A percentile compares a stretch with the other conserved stretches of the same genome.
Conservation (phyloP, 192 early-diverging fungal genomes). For the Spizellomyces sp. region DNA sequence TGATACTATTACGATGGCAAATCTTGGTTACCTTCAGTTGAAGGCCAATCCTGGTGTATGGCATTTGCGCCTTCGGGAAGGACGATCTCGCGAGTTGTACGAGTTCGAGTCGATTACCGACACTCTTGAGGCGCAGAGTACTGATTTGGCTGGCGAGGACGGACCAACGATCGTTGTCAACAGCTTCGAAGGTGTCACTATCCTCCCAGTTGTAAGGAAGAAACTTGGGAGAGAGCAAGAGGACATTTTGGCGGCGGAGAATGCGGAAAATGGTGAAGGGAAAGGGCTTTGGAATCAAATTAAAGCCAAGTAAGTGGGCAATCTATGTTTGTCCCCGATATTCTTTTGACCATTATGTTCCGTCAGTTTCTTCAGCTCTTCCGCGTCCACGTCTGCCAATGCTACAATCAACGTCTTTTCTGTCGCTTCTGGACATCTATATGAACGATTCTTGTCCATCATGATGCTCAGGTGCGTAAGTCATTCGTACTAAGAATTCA, state of each 20-base stretch:
- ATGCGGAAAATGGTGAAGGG: conserved; percentile 28
- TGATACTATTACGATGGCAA: conserved; percentile 99
- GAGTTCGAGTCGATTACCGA: conserved; percentile 52
- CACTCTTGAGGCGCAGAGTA: conserved; percentile 1
- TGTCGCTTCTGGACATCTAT: conserved; percentile 96
- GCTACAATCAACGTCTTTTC: conserved; percentile 93
- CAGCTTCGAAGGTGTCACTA: conserved; percentile 78
- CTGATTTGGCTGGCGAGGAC: conserved; percentile 22
- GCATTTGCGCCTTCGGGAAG: conserved; percentile 76
- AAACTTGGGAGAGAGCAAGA: conserved; percentile 78
- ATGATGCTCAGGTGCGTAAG: conserved; percentile 75
- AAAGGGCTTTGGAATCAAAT: conserved; percentile 62
- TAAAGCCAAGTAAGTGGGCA: conserved; percentile 32
- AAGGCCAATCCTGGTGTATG: conserved; percentile 92
- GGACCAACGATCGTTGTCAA: conserved; percentile 64
- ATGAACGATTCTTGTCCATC: conserved; percentile 95
- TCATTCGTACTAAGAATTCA: neutral
- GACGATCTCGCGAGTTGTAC: conserved; percentile 81
- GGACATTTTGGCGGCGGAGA: conserved; percentile 61
- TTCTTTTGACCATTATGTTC: too few species aligned
- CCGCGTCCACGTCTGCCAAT: neutral
- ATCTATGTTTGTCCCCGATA: neutral
- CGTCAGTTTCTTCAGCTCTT: too few species aligned
- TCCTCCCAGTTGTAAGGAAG: conserved; percentile 81
- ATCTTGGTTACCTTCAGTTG: conserved; percentile 95